Evolutionary conservation across 2,329 filamentous ascomycete species (phyloP).

Genomic region (Fusarium sp.): DNA sequence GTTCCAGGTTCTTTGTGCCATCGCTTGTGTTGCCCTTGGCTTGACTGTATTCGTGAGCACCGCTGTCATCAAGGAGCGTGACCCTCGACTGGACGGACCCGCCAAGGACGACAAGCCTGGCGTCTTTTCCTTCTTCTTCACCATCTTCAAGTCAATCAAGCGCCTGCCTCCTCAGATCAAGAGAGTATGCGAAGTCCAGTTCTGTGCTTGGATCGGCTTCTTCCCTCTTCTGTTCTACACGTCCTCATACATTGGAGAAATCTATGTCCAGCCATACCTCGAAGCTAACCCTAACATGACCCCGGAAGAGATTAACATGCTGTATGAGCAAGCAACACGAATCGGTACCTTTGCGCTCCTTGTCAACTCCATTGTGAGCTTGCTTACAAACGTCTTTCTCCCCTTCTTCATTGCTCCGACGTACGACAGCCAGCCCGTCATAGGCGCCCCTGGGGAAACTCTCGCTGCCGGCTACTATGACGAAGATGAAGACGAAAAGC

Average conservation of each 20-base stretch:
- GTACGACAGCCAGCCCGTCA: constrained; percentile 65
- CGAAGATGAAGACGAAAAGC: constrained; percentile 49
- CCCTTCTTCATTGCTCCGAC: constrained; percentile 88
- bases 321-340: constrained; percentile 87
- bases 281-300: constrained; percentile 81
- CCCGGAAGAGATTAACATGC: constrained; percentile 76
- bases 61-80: constrained; percentile 76
- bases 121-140: constrained; percentile 80
- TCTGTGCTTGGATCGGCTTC: constrained; percentile 94
- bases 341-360: constrained; percentile 90
- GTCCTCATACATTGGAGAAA: constrained; percentile 91
- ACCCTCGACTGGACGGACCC: constrained; percentile 78
- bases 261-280: constrained; percentile 88
- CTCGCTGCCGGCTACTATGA: constrained; percentile 46
- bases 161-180: constrained; percentile 84
- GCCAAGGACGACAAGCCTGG: constrained; percentile 70
- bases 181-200: constrained; percentile 83
- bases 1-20: constrained; percentile 90
- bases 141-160: constrained; percentile 79
- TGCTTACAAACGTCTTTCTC: constrained; percentile 82
- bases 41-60: constrained; percentile 78
- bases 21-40: constrained; percentile 80
- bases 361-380: constrained; percentile 86
- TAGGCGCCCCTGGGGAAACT: constrained; percentile 49
- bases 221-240: constrained; percentile 97